Evolutionary conservation across 1,284 basidiomycete genomes (phyloP).

Genomic region (Waitea zeae): DNA sequence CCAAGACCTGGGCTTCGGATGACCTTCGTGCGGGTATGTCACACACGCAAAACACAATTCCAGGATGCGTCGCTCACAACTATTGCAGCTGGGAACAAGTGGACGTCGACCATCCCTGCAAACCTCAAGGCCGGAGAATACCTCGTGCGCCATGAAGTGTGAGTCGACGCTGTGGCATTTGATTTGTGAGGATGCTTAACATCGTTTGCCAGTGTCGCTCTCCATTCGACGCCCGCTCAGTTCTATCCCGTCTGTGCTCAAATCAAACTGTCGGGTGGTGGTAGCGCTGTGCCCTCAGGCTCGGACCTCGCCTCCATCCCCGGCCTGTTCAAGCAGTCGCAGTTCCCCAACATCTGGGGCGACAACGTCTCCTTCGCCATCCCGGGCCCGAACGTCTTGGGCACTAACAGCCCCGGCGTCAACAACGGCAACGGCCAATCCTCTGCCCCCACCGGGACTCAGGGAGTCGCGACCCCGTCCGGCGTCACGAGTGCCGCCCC

Average conservation of each 20-base stretch:
- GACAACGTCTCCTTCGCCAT: conserved; percentile 12
- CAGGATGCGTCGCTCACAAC: not conserved
- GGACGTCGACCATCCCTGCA: conserved; percentile 16
- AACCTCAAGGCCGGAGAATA: conserved; percentile 19
- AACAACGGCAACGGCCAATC: conserved; percentile 3
- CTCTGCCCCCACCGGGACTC: not conserved
- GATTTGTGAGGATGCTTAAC: not conserved
- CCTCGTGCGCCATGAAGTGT: conserved; percentile 19
- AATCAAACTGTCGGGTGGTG: conserved; percentile 17
- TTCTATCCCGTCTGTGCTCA: conserved; percentile 14
- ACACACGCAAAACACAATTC: conserved; percentile 4
- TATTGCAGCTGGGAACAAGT: conserved; percentile 10
- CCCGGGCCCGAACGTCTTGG: conserved; percentile 12
- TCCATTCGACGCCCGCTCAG: conserved; percentile 14
- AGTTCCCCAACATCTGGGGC: conserved; percentile 15
- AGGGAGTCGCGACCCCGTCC: no score
- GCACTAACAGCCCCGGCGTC: conserved; percentile 7
- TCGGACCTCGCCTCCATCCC: conserved; percentile 11
- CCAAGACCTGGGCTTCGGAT: conserved; percentile 15
- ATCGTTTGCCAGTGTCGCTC: conserved; percentile 11
- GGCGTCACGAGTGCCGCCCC: no score
- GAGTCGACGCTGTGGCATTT: conserved; percentile 5
- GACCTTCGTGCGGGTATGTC: conserved; percentile 14
- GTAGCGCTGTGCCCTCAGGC: conserved; percentile 13
- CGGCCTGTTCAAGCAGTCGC: conserved; percentile 11